Base-by-base conservation (phyloP, 495 filamentous ascomycete genomes). In the Amorphotheca resinae region DNA sequence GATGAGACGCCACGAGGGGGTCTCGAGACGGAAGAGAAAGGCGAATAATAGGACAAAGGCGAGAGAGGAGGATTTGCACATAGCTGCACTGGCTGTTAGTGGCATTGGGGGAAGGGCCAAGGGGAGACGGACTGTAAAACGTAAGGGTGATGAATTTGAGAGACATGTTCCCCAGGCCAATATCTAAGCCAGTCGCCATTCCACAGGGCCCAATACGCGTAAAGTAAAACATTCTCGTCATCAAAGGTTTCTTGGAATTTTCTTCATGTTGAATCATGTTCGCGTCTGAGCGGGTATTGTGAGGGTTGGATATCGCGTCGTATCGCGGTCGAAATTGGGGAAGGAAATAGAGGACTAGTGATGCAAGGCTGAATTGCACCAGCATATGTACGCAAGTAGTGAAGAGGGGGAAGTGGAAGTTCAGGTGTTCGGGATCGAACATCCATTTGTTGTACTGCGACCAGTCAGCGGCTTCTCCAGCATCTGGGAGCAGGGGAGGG, bases 401-500 rank as follows among this genome's bases (percentile, higher is more conserved):
- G 65, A 96, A 96, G 38, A 99, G 75, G 35, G 93, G 93, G 48
- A 87, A 96, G 35, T 84, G 80, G 58, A 99, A 99, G 54, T 95
- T 73, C 49, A 89, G 74, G 42, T 85, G 79, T 38, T 80, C 75
- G 14, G 79, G 65, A 48, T 83, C 80, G 62, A 99, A 99, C 93
- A 99, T 99, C 93, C 93, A 96, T 70, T 95, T 96, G 68, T 99
- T 99, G 65, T 99, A 99, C 86, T 93, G 51, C 18, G 32, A 37
- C 0, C 7, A 17, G 18, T 43, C 18, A 47, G 33, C 18, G 4
- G n/a, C 8, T 22, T 14, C 23, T 6, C 26, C 14, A n/a, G 14
- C 33, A 14, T n/a, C 7, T 6, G 33, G 12, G 6, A 16, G 37
- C 38, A 8, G 30, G 22, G 18, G 23, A 26, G 12, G 28, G 15